Evolutionary conservation across 192 early-diverging fungal genomes (phyloP).

Genomic region (Linnemannia zychae): DNA sequence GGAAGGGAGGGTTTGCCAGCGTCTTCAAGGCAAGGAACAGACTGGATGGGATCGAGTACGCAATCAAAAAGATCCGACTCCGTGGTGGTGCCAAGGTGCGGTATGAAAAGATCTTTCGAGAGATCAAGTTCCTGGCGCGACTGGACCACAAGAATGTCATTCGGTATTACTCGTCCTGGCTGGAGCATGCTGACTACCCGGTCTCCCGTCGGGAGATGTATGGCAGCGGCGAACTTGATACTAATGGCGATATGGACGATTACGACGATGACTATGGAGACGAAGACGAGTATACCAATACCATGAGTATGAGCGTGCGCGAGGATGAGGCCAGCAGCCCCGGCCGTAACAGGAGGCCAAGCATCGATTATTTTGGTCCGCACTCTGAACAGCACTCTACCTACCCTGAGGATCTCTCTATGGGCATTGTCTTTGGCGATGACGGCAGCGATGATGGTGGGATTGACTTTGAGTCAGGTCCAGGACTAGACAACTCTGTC

Average conservation of each 20-base stretch:
- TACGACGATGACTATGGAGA: constrained; percentile 57
- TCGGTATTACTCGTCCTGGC: constrained; percentile 93
- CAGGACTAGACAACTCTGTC: not conserved
- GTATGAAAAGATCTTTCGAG: constrained; percentile 84
- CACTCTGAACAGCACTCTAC: constrained; percentile 30
- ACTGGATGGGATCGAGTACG: constrained; percentile 92
- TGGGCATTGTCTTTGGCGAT: constrained; percentile 50
- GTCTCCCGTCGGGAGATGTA: constrained; percentile 28
- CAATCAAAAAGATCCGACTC: constrained; percentile 88
- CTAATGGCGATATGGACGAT: constrained; percentile 52
- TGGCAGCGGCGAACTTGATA: constrained; percentile 26
- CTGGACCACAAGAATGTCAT: constrained; percentile 93
- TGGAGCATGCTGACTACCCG: constrained; percentile 74
- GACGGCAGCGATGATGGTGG: constrained; percentile 16
- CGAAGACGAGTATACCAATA: constrained; percentile 54
- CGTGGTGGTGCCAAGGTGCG: constrained; percentile 63
- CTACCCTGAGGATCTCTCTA: constrained; percentile 40
- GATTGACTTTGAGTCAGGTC: constrained; percentile 21
- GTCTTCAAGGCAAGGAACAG: constrained; percentile 88
- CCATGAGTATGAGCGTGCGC: constrained; percentile 21
- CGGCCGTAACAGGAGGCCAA: constrained; percentile 9
- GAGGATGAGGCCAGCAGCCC: not conserved
- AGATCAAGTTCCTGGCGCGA: constrained; percentile 90
- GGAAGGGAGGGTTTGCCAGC: constrained; percentile 93
- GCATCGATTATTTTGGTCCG: constrained; percentile 43